phyloP scores from a whole-genome alignment of 2,329 filamentous ascomycete genomes.

The Pseudogymnoascus sp. region DNA sequence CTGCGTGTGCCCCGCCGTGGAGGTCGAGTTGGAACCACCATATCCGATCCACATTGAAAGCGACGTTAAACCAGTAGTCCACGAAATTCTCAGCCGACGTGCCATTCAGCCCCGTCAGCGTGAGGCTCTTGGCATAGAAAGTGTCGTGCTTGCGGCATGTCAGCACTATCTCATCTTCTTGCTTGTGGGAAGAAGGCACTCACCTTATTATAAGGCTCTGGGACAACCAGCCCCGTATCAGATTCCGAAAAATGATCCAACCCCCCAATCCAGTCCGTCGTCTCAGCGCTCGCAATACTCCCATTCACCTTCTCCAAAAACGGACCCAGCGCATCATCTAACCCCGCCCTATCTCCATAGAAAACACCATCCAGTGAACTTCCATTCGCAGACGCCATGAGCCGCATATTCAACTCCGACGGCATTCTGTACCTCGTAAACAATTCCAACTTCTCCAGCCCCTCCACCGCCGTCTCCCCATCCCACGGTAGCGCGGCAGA shows the following conservation, averaged over 20 bases:
- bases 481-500: slow-evolving; percentile 14
- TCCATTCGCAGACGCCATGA: background rate
- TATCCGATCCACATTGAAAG: slow-evolving; percentile 39
- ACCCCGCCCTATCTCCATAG: background rate
- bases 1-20: slow-evolving; percentile 46
- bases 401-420: background rate
- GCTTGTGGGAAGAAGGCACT: background rate
- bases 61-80: slow-evolving; percentile 43
- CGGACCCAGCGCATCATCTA: background rate
- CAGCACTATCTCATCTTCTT: background rate
- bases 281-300: background rate
- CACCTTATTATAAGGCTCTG: background rate
- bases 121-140: slow-evolving; percentile 51
- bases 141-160: slow-evolving; percentile 32
- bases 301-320: background rate
- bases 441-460: background rate
- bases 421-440: background rate
- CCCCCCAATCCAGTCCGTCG: background rate
- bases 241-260: background rate
- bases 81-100: slow-evolving; percentile 36
- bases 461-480: background rate
- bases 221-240: background rate
- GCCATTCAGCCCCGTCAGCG: slow-evolving; percentile 40
- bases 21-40: slow-evolving; percentile 58
- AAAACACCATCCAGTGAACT: background rate